Percentiles rank a stretch among this genome's conserved stretches.
Conservation (phyloP, 164 flowering plant species). For the Umbellularia californica region DNA sequence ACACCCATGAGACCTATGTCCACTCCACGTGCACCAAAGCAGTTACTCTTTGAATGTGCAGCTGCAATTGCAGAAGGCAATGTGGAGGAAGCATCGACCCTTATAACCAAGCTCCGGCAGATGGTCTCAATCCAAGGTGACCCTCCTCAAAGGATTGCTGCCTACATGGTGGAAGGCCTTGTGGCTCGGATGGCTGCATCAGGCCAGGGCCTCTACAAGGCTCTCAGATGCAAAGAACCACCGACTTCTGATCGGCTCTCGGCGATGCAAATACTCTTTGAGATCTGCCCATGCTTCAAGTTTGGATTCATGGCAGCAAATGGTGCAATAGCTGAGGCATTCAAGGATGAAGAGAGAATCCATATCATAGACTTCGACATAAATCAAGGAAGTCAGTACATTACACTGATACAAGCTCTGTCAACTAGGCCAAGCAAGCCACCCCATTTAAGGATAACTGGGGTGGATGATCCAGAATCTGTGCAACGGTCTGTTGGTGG, state of each 20-base stretch:
- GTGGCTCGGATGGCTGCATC: slow-evolving; percentile 87
- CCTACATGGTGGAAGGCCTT: slow-evolving; percentile 98
- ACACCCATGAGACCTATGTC: slow-evolving; percentile 19
- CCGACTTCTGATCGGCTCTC: slow-evolving; percentile 80
- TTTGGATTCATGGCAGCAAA: slow-evolving; percentile 97
- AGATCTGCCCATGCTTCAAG: slow-evolving; percentile 92
- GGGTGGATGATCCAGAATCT: slow-evolving; percentile 92
- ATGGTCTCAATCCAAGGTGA: slow-evolving; percentile 92
- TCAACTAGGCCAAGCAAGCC: slow-evolving; percentile 41
- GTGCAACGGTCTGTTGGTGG: slow-evolving; percentile 87
- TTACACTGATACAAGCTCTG: slow-evolving; percentile 66
- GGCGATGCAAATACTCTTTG: slow-evolving; percentile 96
- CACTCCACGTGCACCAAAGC: slow-evolving; percentile 41
- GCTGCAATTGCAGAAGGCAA: slow-evolving; percentile 62
- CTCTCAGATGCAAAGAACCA: slow-evolving; percentile 88
- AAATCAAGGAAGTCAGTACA: slow-evolving; percentile 93
- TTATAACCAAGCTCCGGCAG: slow-evolving; percentile 61
- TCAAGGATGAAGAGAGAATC: slow-evolving; percentile 56
- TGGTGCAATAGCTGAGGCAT: slow-evolving; percentile 75
- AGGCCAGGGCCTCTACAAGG: slow-evolving; percentile 72
- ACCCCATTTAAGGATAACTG: slow-evolving; percentile 68
- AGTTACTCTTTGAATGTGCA: slow-evolving; percentile 76
- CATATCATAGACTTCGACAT: slow-evolving; percentile 92
- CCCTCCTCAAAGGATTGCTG: slow-evolving; percentile 83
- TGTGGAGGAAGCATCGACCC: slow-evolving; percentile 47